Evolutionary conservation across 2,329 filamentous ascomycete genomes (phyloP), one percentile per base, ranked within the genome.

Genomic region (Microcyclospora tardicrescens): DNA sequence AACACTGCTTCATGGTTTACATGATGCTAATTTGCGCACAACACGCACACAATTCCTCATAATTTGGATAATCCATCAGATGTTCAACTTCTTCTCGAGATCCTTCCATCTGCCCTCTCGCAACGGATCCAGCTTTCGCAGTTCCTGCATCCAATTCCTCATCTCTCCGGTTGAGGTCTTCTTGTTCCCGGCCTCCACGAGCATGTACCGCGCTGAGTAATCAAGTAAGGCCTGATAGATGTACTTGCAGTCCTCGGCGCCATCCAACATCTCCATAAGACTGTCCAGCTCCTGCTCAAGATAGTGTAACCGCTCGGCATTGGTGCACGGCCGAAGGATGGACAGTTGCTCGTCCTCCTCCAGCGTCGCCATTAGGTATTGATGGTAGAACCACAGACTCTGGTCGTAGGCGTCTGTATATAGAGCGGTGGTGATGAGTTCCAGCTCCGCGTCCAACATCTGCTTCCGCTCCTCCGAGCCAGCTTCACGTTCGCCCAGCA

Each of bases 331-430:
- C 0, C 76, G 75, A 11, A 78, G 72, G 49, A 94, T 81, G 2
- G 64, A 55, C 11, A 66, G 62, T 57, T 64, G 35, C 62, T 64
- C 52, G 66, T 69, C 37, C 71, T 65, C 50, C 82, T 66, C 54
- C 48, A 61, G 37, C 49, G 79, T 81, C 43, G 77, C 73, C 64
- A 95, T 77, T 41, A 95, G 66, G 54, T 81, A 93, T 51, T 91
- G 82, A 59, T 96, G 86, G 56, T 98, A 96, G 61, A 93, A 94
- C 87, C 91, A 98, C 5, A 95, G 69, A 13, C 86, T 94, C 57
- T 96, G 89, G 56, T 96, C 89, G 50, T 93, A 86, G 0, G 89
- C 86, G 41, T 93, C 87, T 29, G 84, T 84, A 43, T 86, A 91
- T 35, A 96, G 68, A 0, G 82, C 87, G 40, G 79, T 73, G 39